Conservation (phyloP, 192 early-diverging fungal genomes). For the Oehlia diaphana region DNA sequence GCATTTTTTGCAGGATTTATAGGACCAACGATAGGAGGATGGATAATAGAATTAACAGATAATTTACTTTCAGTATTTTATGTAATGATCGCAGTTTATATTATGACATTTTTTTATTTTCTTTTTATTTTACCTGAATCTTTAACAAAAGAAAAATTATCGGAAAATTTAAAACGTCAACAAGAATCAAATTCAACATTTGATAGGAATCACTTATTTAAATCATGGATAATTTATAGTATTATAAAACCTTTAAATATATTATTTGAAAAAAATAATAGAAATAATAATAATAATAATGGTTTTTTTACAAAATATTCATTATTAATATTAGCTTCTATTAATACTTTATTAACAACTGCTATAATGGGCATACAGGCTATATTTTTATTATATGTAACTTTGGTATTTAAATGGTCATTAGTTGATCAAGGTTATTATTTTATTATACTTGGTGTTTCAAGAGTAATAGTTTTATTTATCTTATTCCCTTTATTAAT, state of each 20-base stretch:
- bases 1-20: neutral
- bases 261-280: neutral
- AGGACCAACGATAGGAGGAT: slow-evolving; percentile 13
- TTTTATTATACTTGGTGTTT: neutral
- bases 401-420: slow-evolving; percentile 12
- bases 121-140: slow-evolving; percentile 27
- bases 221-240: neutral
- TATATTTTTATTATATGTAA: slow-evolving; percentile 15
- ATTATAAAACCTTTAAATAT: slow-evolving; percentile 14
- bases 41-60: neutral
- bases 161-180: neutral
- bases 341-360: neutral
- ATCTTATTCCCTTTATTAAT: neutral
- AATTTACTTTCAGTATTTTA: slow-evolving; percentile 23
- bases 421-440: slow-evolving; percentile 23
- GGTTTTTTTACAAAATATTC: neutral
- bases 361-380: neutral
- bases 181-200: neutral
- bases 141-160: slow-evolving; percentile 4
- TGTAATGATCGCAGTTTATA: neutral
- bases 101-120: slow-evolving; percentile 3
- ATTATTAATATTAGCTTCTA: neutral
- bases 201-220: too few species aligned
- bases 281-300: neutral
- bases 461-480: slow-evolving; percentile 7